Evolutionary conservation across 169 alveolate genomes (phyloP).

Genomic region (Plasmodium knowlesi): DNA sequence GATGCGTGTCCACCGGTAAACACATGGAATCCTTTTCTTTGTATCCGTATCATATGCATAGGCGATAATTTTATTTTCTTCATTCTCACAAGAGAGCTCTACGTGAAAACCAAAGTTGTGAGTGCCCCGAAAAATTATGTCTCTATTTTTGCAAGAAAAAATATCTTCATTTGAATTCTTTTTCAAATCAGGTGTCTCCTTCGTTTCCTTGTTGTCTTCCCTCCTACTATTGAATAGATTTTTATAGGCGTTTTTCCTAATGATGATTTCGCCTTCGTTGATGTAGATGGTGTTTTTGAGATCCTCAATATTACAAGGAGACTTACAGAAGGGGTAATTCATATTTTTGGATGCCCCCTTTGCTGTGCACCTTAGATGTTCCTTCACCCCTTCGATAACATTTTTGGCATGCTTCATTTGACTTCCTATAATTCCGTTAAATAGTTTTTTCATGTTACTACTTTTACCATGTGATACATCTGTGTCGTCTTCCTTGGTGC

Average conservation of each 20-base stretch:
- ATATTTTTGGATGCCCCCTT: slow-evolving; percentile 59
- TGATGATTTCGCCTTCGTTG: slow-evolving; percentile 56
- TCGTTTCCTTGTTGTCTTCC: not conserved
- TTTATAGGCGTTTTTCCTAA: slow-evolving; percentile 25
- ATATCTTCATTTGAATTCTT: not conserved
- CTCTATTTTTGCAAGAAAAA: slow-evolving; percentile 28
- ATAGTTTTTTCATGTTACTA: slow-evolving; percentile 12
- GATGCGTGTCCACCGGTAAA: slow-evolving; percentile 29
- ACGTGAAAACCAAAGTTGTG: slow-evolving; percentile 42
- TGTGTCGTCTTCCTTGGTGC: not conserved
- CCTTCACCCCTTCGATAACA: slow-evolving; percentile 59
- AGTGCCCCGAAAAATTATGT: slow-evolving; percentile 20
- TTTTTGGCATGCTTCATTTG: slow-evolving; percentile 62
- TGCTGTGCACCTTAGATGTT: slow-evolving; percentile 52
- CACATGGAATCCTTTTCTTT: slow-evolving; percentile 31
- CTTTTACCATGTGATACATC: not conserved
- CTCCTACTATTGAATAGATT: slow-evolving; percentile 25
- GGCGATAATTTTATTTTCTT: slow-evolving; percentile 43
- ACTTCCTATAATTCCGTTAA: slow-evolving; percentile 39
- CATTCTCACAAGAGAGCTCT: slow-evolving; percentile 17
- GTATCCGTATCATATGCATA: slow-evolving; percentile 56
- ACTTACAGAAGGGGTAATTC: slow-evolving; percentile 51
- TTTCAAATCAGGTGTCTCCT: not conserved
- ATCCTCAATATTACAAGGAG: slow-evolving; percentile 67
- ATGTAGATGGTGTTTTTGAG: slow-evolving; percentile 42